Conservation (phyloP, 225 moss, liverwort and hornwort species). For the Marchantia paleacea region DNA sequence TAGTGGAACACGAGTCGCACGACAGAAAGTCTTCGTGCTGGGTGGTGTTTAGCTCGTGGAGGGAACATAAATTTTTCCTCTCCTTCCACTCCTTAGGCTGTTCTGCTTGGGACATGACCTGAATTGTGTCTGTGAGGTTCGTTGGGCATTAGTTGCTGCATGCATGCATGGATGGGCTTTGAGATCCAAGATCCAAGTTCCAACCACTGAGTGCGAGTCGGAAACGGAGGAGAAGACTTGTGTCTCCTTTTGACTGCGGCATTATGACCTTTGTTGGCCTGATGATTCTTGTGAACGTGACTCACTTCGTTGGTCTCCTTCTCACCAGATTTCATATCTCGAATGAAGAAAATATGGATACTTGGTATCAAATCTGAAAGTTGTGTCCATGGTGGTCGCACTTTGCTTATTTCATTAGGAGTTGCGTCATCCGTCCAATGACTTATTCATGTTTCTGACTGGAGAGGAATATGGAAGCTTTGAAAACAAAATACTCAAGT, state of each 20-base stretch:
- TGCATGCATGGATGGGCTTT: not conserved
- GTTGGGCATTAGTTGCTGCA: no score
- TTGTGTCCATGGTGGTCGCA: no score
- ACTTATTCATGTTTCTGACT: no score
- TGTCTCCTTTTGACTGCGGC: not conserved
- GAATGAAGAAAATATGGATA: no score
- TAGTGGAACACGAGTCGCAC: not conserved
- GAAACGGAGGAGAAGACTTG: not conserved
- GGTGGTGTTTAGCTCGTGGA: not conserved
- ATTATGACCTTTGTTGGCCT: not conserved
- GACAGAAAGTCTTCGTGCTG: not conserved
- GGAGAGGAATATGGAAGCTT: no score
- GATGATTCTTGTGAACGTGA: not conserved
- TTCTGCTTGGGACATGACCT: no score
- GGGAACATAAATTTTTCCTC: not conserved
- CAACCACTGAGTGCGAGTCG: not conserved
- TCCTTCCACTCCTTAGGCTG: no score
- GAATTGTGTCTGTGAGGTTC: no score
- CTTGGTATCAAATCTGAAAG: no score
- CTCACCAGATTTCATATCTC: not conserved
- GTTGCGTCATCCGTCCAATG: no score
- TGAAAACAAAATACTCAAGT: no score
- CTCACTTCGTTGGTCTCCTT: not conserved
- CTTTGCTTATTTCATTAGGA: no score
- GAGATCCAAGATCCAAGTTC: not conserved